These are phyloP conservation scores for Malassezia dermatis DNA, from an alignment of 1,284 basidiomycete species.

Conservation along the genomic window DNA sequence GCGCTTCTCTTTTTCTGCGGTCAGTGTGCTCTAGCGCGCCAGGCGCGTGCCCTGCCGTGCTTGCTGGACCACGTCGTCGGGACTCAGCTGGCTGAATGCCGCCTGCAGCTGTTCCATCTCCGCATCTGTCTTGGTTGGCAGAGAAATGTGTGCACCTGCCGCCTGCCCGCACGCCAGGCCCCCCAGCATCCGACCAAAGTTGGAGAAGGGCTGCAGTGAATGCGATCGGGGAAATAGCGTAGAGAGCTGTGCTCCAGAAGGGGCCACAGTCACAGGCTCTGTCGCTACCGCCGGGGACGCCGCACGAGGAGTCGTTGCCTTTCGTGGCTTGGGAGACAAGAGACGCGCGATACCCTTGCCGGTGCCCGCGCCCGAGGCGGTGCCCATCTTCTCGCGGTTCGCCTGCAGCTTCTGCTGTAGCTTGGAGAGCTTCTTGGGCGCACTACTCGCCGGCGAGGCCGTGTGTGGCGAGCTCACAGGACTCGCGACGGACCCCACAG, in stretches of 20 bases:
- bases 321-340: background rate
- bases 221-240: conserved; percentile 25
- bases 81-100: conserved; percentile 69
- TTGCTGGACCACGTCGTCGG: conserved; percentile 69
- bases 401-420: conserved; percentile 52
- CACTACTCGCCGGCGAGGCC: conserved; percentile 49
- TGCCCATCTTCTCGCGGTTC: conserved; percentile 1
- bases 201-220: background rate
- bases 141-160: background rate
- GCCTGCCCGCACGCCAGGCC: background rate
- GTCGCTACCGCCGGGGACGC: background rate
- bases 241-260: conserved; percentile 18
- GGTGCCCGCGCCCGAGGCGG: background rate
- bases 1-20: conserved; percentile 17
- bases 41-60: conserved; percentile 62
- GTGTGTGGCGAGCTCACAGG: background rate
- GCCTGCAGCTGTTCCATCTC: conserved; percentile 21
- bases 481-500: background rate
- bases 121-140: background rate
- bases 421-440: conserved; percentile 52
- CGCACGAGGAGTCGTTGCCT: background rate
- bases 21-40: background rate
- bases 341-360: background rate
- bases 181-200: conserved; percentile 2
- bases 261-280: background rate